These are phyloP conservation scores for Thinopyrum elongatum DNA, from an alignment of 176 grass and related monocot genomes.

Conservation along the genomic window DNA sequence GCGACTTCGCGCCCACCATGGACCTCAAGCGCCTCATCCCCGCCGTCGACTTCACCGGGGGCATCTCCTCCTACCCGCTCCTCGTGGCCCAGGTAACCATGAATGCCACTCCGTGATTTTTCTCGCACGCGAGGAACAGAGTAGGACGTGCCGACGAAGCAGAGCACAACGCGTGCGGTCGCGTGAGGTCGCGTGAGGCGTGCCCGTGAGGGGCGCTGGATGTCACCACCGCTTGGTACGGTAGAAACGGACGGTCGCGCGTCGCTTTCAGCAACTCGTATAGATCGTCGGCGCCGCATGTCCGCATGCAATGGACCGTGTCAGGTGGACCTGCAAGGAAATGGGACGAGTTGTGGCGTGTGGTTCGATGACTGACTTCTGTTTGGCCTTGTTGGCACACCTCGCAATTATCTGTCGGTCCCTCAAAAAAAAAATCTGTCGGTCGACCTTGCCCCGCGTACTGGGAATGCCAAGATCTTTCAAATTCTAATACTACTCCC, in stretches of 20 bases:
- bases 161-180: background rate
- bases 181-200: background rate
- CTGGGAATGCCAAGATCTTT: no score
- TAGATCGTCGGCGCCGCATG: background rate
- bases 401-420: background rate
- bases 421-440: background rate
- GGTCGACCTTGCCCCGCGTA: background rate
- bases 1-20: conserved; percentile 92
- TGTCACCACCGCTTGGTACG: background rate
- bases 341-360: background rate
- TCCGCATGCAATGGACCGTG: background rate
- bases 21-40: conserved; percentile 85
- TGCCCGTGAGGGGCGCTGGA: no score
- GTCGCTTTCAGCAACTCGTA: background rate
- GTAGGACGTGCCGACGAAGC: background rate
- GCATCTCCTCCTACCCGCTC: conserved; percentile 79
- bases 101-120: background rate
- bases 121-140: background rate
- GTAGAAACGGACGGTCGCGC: background rate
- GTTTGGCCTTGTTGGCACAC: background rate
- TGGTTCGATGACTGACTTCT: background rate
- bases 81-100: conserved; percentile 76
- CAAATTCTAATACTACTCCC: no score
- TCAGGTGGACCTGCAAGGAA: background rate
- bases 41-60: conserved; percentile 70